Percentiles rank a stretch among this genome's conserved stretches.
phyloP scores from a whole-genome alignment of 176 grass and related monocot species.

The Oryza meyeriana region DNA sequence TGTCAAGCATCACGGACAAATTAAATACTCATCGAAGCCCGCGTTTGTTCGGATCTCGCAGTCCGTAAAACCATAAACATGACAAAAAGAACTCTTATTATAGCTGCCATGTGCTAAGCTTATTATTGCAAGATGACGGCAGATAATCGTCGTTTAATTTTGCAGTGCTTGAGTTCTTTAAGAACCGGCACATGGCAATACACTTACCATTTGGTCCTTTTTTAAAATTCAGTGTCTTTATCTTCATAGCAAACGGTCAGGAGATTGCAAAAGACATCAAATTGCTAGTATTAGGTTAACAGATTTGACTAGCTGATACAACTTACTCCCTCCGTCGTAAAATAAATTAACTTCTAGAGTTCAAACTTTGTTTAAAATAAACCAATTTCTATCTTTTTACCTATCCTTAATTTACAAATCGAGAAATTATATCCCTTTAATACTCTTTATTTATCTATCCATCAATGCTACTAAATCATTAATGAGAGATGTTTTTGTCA shows the following conservation, averaged over 20 bases:
- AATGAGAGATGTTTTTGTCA: too few species aligned
- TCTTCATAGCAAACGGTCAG: neutral
- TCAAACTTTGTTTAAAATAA: too few species aligned
- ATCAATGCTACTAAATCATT: too few species aligned
- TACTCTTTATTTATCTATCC: too few species aligned
- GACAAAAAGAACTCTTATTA: neutral
- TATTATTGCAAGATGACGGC: neutral
- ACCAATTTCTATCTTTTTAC: too few species aligned
- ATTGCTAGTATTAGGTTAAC: neutral
- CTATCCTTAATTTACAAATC: too few species aligned
- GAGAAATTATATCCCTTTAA: too few species aligned
- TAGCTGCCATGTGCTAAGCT: neutral
- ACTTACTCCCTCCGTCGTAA: too few species aligned
- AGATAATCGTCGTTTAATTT: neutral
- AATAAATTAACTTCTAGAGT: too few species aligned
- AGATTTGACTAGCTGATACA: neutral
- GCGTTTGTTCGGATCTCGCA: neutral
- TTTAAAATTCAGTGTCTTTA: neutral
- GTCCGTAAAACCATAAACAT: neutral
- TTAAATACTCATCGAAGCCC: neutral
- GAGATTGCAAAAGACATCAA: neutral
- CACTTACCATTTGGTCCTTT: neutral
- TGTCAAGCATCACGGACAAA: slow-evolving; percentile 17
- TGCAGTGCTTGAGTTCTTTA: neutral
- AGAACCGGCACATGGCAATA: neutral